Evolutionary conservation across 164 flowering plant species (phyloP), one percentile per base, ranked within the genome.

Genomic region (Vitis labrusca): DNA sequence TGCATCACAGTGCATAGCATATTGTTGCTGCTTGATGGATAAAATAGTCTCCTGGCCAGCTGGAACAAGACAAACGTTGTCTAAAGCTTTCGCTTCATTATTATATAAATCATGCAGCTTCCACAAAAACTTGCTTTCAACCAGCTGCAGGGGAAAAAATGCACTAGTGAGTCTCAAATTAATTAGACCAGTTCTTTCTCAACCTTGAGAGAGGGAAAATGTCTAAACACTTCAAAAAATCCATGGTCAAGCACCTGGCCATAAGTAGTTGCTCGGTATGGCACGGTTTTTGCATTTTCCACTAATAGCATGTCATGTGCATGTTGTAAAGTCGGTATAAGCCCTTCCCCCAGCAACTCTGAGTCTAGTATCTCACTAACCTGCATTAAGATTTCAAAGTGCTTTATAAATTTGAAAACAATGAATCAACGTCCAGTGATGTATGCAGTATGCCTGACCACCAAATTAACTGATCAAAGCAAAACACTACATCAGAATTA

Each of bases 351-450:
- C 76, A 94, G 66, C 66, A 94, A 80, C 74, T 92, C 99, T n/a
- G 99, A 94, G 78, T 94, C 99, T n/a, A 94, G 83, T 77, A 94
- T 94, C 85, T 94, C 99, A 81, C 99, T 92, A 14, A 92, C 96
- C 98, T 94, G 84, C 76, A 81, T 59, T 60, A 58, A 13, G 65
- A 73, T 51, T 64, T 32, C n/a, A 65, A 63, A 56, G 3, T 30
- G n/a, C 54, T 50, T 12, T 51, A 66, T 49, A 23, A 59, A 64
- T 47, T 44, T 17, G 29, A 50, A 37, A 63, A 56, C 13, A 29
- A 58, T 12, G 16, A 30, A 71, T 8, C 50, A 50, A 65, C 23
- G 48, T 16, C n/a, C 67, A 50, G n/a, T 23, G 12, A 50, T 54
- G 59, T 23, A 0, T 23, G 27, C 27, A 19, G 8, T 6, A 27